Evolutionary conservation across 148 eudicot species (phyloP).

Genomic region (Dianthus caryophyllus): DNA sequence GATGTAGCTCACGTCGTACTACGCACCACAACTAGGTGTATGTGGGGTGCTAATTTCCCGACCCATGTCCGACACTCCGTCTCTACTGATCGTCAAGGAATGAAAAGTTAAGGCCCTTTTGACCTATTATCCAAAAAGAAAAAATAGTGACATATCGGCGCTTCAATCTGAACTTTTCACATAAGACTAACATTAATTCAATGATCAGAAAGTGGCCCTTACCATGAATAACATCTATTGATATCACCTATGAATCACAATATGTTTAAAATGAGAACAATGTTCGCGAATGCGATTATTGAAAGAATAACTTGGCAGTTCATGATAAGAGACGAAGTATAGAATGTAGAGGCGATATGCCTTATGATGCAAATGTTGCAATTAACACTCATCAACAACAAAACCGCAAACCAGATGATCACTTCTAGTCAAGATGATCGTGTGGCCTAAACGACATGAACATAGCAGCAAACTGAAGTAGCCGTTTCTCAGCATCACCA

Average conservation of each 20-base stretch:
- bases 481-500: slow-evolving; percentile 40
- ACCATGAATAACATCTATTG: not conserved
- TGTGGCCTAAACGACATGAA: slow-evolving; percentile 90
- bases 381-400: no score
- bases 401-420: not conserved
- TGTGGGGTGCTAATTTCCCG: no score
- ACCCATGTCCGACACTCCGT: no score
- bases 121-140: no score
- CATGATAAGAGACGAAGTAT: not conserved
- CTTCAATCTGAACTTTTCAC: not conserved
- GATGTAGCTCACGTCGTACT: no score
- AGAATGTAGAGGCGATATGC: not conserved
- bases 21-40: no score
- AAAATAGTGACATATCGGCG: no score
- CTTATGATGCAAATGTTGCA: no score
- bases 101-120: no score
- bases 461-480: slow-evolving; percentile 74
- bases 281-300: not conserved
- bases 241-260: not conserved
- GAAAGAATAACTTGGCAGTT: not conserved
- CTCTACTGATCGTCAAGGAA: no score
- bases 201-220: not conserved
- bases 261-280: not conserved
- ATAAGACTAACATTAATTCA: not conserved
- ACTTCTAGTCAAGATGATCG: slow-evolving; percentile 74